Evolutionary conservation across 306 rosid genomes (phyloP), one percentile per base, ranked within the genome.

Genomic region (Sindora glabra): DNA sequence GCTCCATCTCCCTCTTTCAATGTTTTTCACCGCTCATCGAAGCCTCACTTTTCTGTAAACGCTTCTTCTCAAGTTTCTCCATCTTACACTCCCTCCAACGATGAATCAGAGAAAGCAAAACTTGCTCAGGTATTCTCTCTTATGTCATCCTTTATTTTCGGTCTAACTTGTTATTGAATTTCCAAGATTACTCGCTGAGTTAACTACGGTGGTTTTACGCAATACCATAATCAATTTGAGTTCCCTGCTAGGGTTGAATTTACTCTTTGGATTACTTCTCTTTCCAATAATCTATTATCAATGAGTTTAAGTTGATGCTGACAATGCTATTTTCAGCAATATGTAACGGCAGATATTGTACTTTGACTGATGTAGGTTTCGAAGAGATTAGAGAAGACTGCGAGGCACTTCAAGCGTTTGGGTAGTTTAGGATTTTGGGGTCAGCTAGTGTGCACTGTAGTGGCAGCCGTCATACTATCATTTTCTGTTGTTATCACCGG

Each of bases 341-440:
- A 56, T 52, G 42, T 65, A 18, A 18, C 44, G 14, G 26, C 8
- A 54, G 1, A 51, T 47, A 56, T 36, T 56, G 45, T 53, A 22
- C 30, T 51, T 73, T 50, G 73, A 47, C 42, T 71, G 66, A 32
- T 79, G 78, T 77, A 94, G 97, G 97, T 89, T 27, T 70, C 99
- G 1, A 94, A 86, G 73, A 80, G 87, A 72, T 74, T 94, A 56
- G 97, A 80, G 82, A 94, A 62, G 64, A 94, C 99, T 3, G 82
- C 97, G 18, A 89, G 87, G 84, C 48, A 81, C 58, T 94, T 94
- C 81, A 94, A 86, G 86, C 90, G 99, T 72, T 77, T 84, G 69
- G 99, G 99, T 32, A 74, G 70, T 56, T 62, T 86, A 56, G 99
- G 97, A 61, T 86, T 94, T 84, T 94, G 99, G 99, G 95, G 94